Base-by-base conservation (phyloP, 805 yeast genomes). In the Hanseniaspora meyeri region DNA sequence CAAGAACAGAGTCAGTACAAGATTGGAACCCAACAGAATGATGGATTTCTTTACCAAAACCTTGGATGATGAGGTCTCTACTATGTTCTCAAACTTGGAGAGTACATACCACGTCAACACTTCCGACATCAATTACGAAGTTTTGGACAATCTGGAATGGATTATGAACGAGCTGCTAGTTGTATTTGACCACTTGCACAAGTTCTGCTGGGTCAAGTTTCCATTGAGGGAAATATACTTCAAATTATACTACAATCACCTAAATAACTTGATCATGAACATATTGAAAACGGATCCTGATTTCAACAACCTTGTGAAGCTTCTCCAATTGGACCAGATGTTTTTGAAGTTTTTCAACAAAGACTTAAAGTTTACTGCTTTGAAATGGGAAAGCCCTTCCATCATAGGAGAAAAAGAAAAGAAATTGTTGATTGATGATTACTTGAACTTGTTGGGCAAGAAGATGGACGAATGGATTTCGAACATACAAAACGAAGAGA, bases 381-480 rank as follows among this genome's bases (percentile, higher is more conserved):
- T 79, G 59, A 73, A 63, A 10, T 68, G 74, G 46, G 60, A 75
- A 59, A 71, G 77, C 60, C 73, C 93, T 59, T 70, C 83, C 63
- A 53, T 53, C n/a, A 72, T 85, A 66, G 81, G 89, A 6, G 89
- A 82, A 42, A 83, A 81, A 34, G 80, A 83, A 60, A 88, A 86
- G 67, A 82, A 82, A 55, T 74, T 75, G 38, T 76, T 93, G 11
- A 75, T 90, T 62, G 83, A 80, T 55, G 97, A 91, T 64, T 90
- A 88, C 66, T 71, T 87, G 67, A 74, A 77, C 59, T 77, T 89
- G 60, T 80, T 88, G 55, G 78, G 83, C 2, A 70, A 70, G 24
- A 88, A 88, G 67, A 83, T 91, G 75, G 77, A 77, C 16, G 95
- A 88, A 70, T 93, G 97, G 97, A 80, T 87, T 68, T 67, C 68